These are phyloP conservation scores for Irpex lacteus DNA, from an alignment of 1,284 basidiomycete genomes.

Conservation along the genomic window DNA sequence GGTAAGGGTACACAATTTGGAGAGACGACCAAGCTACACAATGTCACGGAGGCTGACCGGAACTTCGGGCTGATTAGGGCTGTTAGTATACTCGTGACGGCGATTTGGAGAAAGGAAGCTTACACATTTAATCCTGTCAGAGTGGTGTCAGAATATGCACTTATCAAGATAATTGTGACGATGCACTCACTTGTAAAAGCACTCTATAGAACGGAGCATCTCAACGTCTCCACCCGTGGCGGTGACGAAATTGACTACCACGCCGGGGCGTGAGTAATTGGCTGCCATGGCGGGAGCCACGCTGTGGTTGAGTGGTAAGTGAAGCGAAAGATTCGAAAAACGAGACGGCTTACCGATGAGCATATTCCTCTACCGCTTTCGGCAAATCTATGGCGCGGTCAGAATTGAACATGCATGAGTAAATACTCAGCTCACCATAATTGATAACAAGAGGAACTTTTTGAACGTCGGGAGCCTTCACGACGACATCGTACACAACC, in stretches of 20 bases:
- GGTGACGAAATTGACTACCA: constrained; percentile 93
- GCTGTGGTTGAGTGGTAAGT: constrained; percentile 34
- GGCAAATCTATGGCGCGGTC: constrained; percentile 67
- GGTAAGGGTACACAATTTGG: constrained; percentile 76
- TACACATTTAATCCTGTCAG: constrained; percentile 82
- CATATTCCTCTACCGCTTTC: constrained; percentile 94
- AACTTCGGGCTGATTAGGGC: constrained; percentile 69
- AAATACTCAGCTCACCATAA: constrained; percentile 55
- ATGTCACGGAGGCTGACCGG: constrained; percentile 84
- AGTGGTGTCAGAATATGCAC: constrained; percentile 12
- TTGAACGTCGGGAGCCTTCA: constrained; percentile 86
- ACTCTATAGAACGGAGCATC: constrained; percentile 96
- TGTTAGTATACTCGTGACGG: constrained; percentile 10
- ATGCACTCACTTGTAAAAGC: constrained; percentile 80
- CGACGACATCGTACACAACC: constrained; percentile 87
- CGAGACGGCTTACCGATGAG: constrained; percentile 66
- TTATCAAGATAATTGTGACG: background rate
- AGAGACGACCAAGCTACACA: constrained; percentile 55
- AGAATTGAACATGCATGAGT: background rate
- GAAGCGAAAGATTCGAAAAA: constrained; percentile 7
- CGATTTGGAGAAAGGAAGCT: constrained; percentile 31
- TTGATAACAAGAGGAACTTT: constrained; percentile 92
- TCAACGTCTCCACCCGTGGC: constrained; percentile 96
- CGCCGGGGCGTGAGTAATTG: constrained; percentile 79
- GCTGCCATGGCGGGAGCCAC: constrained; percentile 81